phyloP scores from a whole-genome alignment of 176 grass and related monocot genomes.

The Oryza rufipogon region DNA sequence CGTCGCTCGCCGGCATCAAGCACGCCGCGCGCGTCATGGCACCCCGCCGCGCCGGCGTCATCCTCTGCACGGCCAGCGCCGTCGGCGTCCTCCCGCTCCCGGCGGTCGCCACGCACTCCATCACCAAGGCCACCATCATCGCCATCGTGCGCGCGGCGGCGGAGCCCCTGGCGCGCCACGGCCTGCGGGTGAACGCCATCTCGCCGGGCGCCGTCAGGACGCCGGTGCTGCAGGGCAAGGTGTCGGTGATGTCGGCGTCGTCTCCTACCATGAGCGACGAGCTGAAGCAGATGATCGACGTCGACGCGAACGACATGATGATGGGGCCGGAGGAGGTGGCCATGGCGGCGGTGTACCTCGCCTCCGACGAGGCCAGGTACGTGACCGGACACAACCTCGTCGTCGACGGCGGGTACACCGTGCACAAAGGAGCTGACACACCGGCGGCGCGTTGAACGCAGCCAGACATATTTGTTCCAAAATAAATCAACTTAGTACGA shows the following conservation, averaged over 20 bases:
- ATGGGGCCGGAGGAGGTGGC: not conserved
- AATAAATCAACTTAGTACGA: no score
- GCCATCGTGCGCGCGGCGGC: constrained; percentile 6
- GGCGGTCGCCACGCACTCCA: not conserved
- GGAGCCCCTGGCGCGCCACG: not conserved
- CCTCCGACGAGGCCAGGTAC: constrained; percentile 51
- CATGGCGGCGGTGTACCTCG: constrained; percentile 46
- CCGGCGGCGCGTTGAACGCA: no score
- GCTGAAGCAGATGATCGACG: not conserved
- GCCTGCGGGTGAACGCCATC: constrained; percentile 2
- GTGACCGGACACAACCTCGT: constrained; percentile 61
- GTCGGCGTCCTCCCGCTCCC: not conserved
- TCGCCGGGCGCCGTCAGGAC: no score
- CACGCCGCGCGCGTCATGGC: constrained; percentile 56
- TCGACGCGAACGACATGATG: no score
- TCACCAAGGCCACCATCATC: constrained; percentile 33
- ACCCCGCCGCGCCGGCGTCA: not conserved
- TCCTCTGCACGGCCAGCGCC: constrained; percentile 30
- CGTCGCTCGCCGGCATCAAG: constrained; percentile 56
- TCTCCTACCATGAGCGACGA: no score
- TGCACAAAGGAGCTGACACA: no score
- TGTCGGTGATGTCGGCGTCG: no score
- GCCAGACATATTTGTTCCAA: no score
- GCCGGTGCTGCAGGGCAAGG: no score
- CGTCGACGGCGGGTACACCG: constrained; percentile 35